Conservation (phyloP, 2,329 filamentous ascomycete genomes). For the Camillea tinctor region DNA sequence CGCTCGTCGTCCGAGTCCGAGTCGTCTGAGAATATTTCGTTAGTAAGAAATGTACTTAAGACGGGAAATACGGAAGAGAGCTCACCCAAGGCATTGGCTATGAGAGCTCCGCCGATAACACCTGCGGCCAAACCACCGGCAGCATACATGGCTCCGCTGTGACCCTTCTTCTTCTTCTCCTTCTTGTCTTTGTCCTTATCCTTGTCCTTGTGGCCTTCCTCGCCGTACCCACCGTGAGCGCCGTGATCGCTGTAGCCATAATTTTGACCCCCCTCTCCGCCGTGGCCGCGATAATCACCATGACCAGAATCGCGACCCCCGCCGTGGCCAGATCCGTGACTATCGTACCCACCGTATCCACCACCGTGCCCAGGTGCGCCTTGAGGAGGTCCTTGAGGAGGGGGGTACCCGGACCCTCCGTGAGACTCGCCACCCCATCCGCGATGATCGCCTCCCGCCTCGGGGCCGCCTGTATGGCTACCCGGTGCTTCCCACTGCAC, state of each 20-base stretch:
- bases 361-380: constrained; percentile 14
- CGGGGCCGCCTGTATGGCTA: too few species aligned
- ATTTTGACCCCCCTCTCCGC: constrained; percentile 4
- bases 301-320: constrained; percentile 14
- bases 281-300: constrained; percentile 13
- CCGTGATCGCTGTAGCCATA: neutral
- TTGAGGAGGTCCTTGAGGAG: constrained; percentile 5
- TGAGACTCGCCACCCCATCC: constrained; percentile 9
- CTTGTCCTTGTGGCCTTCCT: constrained; percentile 21
- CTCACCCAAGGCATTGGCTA: constrained; percentile 55
- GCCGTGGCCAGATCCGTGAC: constrained; percentile 19
- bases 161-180: constrained; percentile 43
- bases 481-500: constrained; percentile 64
- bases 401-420: too few species aligned
- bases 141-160: constrained; percentile 53
- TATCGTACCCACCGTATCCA: neutral
- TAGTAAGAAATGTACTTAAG: neutral
- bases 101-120: constrained; percentile 55
- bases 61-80: neutral
- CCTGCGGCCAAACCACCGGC: constrained; percentile 57
- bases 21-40: constrained; percentile 25
- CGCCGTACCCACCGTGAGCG: constrained; percentile 12
- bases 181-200: constrained; percentile 31
- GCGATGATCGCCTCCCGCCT: constrained; percentile 13
- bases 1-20: constrained; percentile 27